Percentiles rank a stretch among this genome's conserved stretches.
Conservation (phyloP, 2,329 filamentous ascomycete species). For the Microsporum ferrugineum region DNA sequence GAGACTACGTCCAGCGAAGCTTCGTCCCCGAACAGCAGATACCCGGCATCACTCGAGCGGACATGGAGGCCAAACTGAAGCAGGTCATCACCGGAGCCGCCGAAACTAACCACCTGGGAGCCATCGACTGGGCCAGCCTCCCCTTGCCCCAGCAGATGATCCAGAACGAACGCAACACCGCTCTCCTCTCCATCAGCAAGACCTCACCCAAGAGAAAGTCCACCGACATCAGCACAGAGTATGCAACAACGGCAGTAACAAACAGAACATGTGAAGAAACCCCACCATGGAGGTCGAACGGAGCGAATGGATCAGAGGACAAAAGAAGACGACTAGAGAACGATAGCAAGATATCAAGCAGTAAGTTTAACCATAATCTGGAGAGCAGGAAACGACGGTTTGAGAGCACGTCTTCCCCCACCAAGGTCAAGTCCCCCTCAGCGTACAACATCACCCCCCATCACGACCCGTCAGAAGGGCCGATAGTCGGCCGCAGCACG, state of each 20-base stretch:
- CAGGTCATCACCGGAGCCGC: slow-evolving; percentile 73
- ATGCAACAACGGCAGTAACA: slow-evolving; percentile 22
- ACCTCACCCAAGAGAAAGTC: slow-evolving; percentile 63
- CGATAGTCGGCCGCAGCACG: slow-evolving; percentile 76
- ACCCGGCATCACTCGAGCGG: slow-evolving; percentile 48
- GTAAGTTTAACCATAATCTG: slow-evolving; percentile 74
- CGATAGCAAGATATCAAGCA: slow-evolving; percentile 42
- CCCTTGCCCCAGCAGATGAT: slow-evolving; percentile 79
- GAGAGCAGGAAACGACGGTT: slow-evolving; percentile 87
- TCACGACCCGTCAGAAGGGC: slow-evolving; percentile 39
- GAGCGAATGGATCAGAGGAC: slow-evolving; percentile 28
- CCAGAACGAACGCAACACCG: slow-evolving; percentile 50
- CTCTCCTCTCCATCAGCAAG: slow-evolving; percentile 13
- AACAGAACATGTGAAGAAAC: slow-evolving; percentile 28
- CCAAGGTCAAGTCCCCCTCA: slow-evolving; percentile 14
- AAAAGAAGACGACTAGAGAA: slow-evolving; percentile 39
- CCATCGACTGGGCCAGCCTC: slow-evolving; percentile 70
- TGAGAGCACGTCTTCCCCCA: slow-evolving; percentile 43
- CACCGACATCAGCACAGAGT: slow-evolving; percentile 46
- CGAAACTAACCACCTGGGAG: slow-evolving; percentile 57
- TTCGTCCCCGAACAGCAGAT: slow-evolving; percentile 66
- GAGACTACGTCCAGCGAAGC: slow-evolving; percentile 77
- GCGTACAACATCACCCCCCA: slow-evolving; percentile 21
- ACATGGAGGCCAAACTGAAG: slow-evolving; percentile 78
- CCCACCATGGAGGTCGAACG: slow-evolving; percentile 66